These are phyloP conservation scores for Cercospora sp. DNA, from an alignment of 2,329 filamentous ascomycete genomes.

Conservation along the genomic window DNA sequence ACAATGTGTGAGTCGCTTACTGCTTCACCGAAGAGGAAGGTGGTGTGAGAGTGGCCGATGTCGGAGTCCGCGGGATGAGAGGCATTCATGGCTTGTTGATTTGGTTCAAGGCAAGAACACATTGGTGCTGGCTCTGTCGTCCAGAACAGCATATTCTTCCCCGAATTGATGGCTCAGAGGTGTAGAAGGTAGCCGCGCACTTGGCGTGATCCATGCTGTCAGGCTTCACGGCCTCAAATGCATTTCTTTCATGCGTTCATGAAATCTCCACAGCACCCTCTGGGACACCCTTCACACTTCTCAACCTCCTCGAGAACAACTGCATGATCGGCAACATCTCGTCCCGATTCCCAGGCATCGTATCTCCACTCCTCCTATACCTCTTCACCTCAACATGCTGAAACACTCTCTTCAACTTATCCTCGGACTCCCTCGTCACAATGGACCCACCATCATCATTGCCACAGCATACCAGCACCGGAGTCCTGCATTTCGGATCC, in stretches of 20 bases:
- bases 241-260: neutral
- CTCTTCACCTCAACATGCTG: constrained; percentile 63
- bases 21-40: neutral
- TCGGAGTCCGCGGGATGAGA: neutral
- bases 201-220: too few species aligned
- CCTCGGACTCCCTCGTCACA: constrained; percentile 63
- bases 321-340: constrained; percentile 91
- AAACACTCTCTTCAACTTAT: constrained; percentile 58
- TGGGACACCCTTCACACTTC: constrained; percentile 55
- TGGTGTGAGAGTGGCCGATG: neutral
- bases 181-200: too few species aligned
- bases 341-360: constrained; percentile 78
- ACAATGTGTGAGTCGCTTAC: neutral
- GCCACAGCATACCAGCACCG: constrained; percentile 62
- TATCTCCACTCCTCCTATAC: constrained; percentile 70
- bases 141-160: too few species aligned
- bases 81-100: neutral
- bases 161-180: too few species aligned
- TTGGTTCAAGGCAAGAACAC: too few species aligned
- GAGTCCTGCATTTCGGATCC: constrained; percentile 59
- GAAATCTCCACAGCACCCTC: constrained; percentile 54
- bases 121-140: too few species aligned
- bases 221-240: too few species aligned
- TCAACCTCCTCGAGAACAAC: constrained; percentile 69
- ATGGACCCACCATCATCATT: constrained; percentile 44